Evolutionary conservation across 2,329 filamentous ascomycete species (phyloP).

Genomic region (Biscogniauxia marginata): DNA sequence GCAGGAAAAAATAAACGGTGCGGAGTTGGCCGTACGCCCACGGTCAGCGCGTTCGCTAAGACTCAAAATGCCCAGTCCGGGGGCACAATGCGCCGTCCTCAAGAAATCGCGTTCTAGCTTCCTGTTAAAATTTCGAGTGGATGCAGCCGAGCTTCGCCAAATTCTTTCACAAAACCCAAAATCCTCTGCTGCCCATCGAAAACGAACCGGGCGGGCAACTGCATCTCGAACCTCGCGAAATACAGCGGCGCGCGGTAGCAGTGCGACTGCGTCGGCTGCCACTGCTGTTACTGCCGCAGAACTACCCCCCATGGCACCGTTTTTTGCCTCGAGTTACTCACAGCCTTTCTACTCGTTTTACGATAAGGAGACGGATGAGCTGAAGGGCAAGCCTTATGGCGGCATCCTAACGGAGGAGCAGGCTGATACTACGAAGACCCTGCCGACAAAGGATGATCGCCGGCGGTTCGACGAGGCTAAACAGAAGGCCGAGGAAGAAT

Average conservation of each 20-base stretch:
- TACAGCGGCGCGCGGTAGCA: constrained; percentile 24
- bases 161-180: constrained; percentile 60
- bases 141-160: constrained; percentile 56
- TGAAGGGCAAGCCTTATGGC: constrained; percentile 91
- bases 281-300: constrained; percentile 34
- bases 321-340: constrained; percentile 60
- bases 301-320: constrained; percentile 53
- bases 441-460: constrained; percentile 77
- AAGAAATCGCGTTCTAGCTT: constrained; percentile 43
- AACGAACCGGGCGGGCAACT: constrained; percentile 41
- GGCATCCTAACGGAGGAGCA: constrained; percentile 87
- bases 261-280: constrained; percentile 29
- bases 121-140: constrained; percentile 58
- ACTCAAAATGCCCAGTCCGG: constrained; percentile 44
- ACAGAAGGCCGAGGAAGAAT: constrained; percentile 87
- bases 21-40: constrained; percentile 35
- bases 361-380: constrained; percentile 84
- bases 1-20: constrained; percentile 35
- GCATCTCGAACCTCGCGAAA: constrained; percentile 34
- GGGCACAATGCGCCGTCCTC: constrained; percentile 42
- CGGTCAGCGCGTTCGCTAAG: constrained; percentile 59
- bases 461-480: constrained; percentile 87
- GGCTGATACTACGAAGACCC: constrained; percentile 85
- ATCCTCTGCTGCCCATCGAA: constrained; percentile 47
- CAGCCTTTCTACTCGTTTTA: constrained; percentile 86